Conservation (phyloP, 2,329 filamentous ascomycete species). For the Fusarium bactridioides region DNA sequence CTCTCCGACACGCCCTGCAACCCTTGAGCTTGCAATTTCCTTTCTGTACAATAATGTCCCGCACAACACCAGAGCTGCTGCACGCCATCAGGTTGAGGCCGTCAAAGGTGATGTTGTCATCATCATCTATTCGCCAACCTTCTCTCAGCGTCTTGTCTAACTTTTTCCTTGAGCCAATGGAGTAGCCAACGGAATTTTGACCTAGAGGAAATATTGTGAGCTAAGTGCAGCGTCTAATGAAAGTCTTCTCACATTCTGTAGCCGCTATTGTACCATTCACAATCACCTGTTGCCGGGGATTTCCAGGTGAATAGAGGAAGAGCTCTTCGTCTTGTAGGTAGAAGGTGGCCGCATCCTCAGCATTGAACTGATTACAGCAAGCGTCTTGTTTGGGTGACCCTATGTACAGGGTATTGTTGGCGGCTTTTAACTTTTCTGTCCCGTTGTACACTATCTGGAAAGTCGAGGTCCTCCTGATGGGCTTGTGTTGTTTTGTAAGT, state of each 20-base stretch:
- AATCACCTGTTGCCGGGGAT: neutral
- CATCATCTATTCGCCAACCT: neutral
- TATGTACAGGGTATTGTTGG: neutral
- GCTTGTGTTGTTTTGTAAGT: neutral
- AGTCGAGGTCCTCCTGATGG: neutral
- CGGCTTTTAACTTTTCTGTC: neutral
- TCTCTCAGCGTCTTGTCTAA: fast-evolving
- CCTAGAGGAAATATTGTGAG: neutral
- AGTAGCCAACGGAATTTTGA: neutral
- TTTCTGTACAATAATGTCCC: neutral
- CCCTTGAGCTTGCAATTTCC: neutral
- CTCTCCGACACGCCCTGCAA: neutral
- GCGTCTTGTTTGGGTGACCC: neutral
- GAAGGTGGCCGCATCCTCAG: neutral
- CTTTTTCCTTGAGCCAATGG: neutral
- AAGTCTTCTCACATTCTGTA: neutral
- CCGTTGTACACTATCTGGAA: neutral
- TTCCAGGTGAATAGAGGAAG: neutral
- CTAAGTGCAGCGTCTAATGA: fast-evolving
- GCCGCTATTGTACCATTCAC: neutral
- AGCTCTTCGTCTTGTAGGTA: neutral
- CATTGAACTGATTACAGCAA: neutral
- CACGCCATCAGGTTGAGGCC: neutral
- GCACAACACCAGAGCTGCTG: fast-evolving
- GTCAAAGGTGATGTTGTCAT: neutral